Evolutionary conservation across 495 filamentous ascomycete genomes (phyloP), one percentile per base, ranked within the genome.

Genomic region (Aspergillus carlsbadensis): DNA sequence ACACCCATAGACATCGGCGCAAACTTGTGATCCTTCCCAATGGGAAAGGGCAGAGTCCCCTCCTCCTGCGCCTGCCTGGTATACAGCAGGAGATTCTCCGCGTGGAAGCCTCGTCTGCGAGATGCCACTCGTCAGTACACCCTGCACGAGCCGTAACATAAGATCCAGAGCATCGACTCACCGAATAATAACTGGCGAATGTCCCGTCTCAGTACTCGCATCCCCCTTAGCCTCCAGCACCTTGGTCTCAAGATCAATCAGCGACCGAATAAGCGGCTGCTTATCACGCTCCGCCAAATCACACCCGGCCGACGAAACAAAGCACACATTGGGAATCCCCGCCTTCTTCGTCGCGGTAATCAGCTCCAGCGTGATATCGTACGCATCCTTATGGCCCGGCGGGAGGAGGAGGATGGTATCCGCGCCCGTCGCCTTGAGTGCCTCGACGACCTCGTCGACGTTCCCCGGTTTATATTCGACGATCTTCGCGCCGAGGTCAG

Each of bases 341-440:
- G 79, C 76, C 53, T 74, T 75, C 67, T 78, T 81, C 6, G 78
- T 70, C 13, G 79, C 80, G 33, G 66, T 64, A 35, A 78, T 63
- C 36, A 83, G 71, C 66, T 84, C 81, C 51, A 65, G 35, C 1
- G 72, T 69, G 21, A 82, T 73, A 52, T 81, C 74, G 40, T 74
- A 54, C 65, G 82, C 83, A 53, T 78, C 67, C 52, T 64, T 45
- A 59, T 72, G 71, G 3, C 77, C 69, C 0, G 81, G 81, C 5
- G 81, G 81, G 22, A 84, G 68, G 3, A 84, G 62, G 61, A 78
- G 81, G 54, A 84, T 65, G 24, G 82, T 78, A 60, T 84, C 78
- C 46, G 75, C 74, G 13, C 71, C 70, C 8, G 64, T 69, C 18
- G 76, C 64, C 53, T 71, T 68, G 17, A 84, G 67, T 2, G 62